Evolutionary conservation across 2,329 filamentous ascomycete species (phyloP).

Genomic region (Domatiomyces globalis): DNA sequence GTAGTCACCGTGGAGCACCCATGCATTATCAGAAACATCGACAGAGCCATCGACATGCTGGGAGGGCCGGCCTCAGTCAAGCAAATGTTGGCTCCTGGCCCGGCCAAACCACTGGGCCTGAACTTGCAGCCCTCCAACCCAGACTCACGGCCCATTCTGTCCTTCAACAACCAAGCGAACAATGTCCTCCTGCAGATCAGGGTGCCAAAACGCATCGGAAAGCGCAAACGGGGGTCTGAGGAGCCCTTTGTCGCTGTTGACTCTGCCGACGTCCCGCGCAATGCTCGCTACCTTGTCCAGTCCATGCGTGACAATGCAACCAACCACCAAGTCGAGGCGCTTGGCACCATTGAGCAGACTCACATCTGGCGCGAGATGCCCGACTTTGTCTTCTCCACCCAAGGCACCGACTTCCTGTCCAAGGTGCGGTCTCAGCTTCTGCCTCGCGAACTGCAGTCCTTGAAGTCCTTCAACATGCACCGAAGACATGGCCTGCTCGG

Average conservation of each 20-base stretch:
- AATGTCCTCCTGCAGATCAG: slow-evolving; percentile 79
- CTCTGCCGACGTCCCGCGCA: slow-evolving; percentile 29
- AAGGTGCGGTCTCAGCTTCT: slow-evolving; percentile 58
- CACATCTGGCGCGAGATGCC: slow-evolving; percentile 72
- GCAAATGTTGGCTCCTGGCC: slow-evolving; percentile 34
- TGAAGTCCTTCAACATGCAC: slow-evolving; percentile 36
- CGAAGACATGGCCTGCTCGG: slow-evolving; percentile 35
- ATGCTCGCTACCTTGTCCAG: slow-evolving; percentile 42
- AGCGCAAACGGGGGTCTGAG: slow-evolving; percentile 63
- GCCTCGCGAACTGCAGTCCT: slow-evolving; percentile 57
- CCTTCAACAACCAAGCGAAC: slow-evolving; percentile 59
- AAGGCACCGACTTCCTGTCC: slow-evolving; percentile 53
- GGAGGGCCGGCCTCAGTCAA: slow-evolving; percentile 42
- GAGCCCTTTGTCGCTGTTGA: slow-evolving; percentile 41
- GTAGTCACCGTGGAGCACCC: slow-evolving; percentile 54
- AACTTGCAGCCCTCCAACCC: slow-evolving; percentile 68
- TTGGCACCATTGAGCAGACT: slow-evolving; percentile 61
- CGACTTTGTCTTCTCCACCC: slow-evolving; percentile 72
- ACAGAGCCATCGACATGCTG: slow-evolving; percentile 49
- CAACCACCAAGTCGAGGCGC: slow-evolving; percentile 52
- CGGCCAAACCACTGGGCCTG: slow-evolving; percentile 45
- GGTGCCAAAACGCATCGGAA: slow-evolving; percentile 75
- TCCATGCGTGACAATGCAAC: slow-evolving; percentile 57
- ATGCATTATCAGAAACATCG: slow-evolving; percentile 49
- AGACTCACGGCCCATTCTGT: slow-evolving; percentile 62